Conservation (phyloP, 371 early-diverging fungal species). For the Haplosporangium sp. region DNA sequence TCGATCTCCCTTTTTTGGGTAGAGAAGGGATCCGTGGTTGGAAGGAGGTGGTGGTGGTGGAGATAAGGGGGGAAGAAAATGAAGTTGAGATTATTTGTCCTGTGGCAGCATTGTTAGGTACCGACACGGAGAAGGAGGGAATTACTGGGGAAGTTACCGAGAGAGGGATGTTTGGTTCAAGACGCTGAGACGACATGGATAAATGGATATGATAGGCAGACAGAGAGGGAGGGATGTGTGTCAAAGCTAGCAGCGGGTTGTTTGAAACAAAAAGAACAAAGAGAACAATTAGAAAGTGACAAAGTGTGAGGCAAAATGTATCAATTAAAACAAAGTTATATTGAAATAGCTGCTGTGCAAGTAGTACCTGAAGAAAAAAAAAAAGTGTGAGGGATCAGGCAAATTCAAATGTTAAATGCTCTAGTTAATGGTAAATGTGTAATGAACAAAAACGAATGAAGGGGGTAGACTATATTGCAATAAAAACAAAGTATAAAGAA, state of each 20-base stretch:
- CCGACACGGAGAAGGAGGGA: neutral
- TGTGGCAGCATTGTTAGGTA: neutral
- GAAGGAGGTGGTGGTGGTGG: neutral
- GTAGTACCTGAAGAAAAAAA: neutral
- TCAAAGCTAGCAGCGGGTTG: too few relatives aligned
- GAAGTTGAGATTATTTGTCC: neutral
- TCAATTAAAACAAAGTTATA: conserved; percentile 1
- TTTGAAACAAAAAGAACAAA: conserved; percentile 1
- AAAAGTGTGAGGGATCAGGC: neutral
- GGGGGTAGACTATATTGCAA: too few relatives aligned
- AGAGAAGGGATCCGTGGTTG: neutral
- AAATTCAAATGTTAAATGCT: too few relatives aligned
- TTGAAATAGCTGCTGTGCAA: conserved; percentile 1
- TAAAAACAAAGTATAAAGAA: too few relatives aligned
- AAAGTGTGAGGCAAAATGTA: neutral
- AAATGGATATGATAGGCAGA: too few relatives aligned
- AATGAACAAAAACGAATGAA: neutral
- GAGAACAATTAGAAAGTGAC: neutral
- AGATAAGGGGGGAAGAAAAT: neutral
- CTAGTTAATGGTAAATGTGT: neutral
- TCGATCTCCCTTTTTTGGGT: neutral
- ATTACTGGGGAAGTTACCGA: neutral
- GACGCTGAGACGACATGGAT: neutral
- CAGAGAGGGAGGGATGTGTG: neutral
- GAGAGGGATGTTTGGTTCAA: neutral